A percentile compares a stretch with the other conserved stretches of the same genome.
Conservation (phyloP, 257 asterid genomes). For the Scutellaria minor region DNA sequence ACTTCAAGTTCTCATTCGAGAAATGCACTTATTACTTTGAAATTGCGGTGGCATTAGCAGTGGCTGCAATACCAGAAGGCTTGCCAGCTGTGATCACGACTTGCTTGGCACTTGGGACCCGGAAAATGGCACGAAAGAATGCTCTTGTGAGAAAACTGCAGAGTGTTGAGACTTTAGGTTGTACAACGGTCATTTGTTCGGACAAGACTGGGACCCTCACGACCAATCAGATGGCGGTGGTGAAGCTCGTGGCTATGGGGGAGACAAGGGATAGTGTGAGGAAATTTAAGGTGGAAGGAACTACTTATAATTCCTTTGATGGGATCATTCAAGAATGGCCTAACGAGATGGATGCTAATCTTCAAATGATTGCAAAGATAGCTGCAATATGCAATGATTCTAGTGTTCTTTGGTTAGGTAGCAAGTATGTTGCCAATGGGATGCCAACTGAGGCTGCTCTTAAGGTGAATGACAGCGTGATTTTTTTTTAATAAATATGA, state of each 20-base stretch:
- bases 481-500: too few species aligned
- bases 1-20: slow-evolving; percentile 81
- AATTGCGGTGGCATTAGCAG: slow-evolving; percentile 88
- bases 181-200: slow-evolving; percentile 87
- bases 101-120: slow-evolving; percentile 85
- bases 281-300: slow-evolving; percentile 53
- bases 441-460: slow-evolving; percentile 95
- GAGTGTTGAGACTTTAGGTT: slow-evolving; percentile 88
- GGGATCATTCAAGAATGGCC: slow-evolving; percentile 35
- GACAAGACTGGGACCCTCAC: slow-evolving; percentile 88
- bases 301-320: slow-evolving; percentile 75
- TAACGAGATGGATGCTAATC: slow-evolving; percentile 63
- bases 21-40: slow-evolving; percentile 88
- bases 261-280: slow-evolving; percentile 21
- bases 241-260: slow-evolving; percentile 33
- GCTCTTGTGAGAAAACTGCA: slow-evolving; percentile 88
- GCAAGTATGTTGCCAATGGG: slow-evolving; percentile 70
- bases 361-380: slow-evolving; percentile 69
- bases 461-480: slow-evolving; percentile 25
- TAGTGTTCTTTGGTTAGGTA: slow-evolving; percentile 65
- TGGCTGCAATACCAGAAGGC: slow-evolving; percentile 95
- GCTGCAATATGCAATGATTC: slow-evolving; percentile 87
- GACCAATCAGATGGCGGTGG: slow-evolving; percentile 88
- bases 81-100: slow-evolving; percentile 87
- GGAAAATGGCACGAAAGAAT: slow-evolving; percentile 93